phyloP scores from a whole-genome alignment of 768 basidiomycete species.

The Collybiopsis luxurians region DNA sequence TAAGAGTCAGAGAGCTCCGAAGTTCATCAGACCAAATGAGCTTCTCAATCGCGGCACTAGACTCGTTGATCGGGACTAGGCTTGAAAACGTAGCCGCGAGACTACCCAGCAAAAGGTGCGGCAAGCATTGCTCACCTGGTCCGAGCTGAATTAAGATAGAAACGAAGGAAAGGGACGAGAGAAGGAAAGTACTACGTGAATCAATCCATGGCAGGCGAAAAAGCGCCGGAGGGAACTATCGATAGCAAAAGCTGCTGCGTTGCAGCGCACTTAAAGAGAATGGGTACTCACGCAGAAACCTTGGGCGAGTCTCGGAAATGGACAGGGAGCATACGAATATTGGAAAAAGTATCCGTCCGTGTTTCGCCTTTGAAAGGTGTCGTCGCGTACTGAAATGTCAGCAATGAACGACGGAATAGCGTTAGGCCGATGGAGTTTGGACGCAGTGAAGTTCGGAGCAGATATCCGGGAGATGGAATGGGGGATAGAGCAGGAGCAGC shows the following conservation, averaged over 20 bases:
- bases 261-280: not conserved
- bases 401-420: not conserved
- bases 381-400: conserved; percentile 79
- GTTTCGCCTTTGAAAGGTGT: conserved; percentile 98
- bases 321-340: conserved; percentile 86
- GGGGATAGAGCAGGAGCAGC: not conserved
- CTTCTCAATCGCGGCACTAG: not conserved
- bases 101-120: too few relatives aligned
- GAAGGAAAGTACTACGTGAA: not conserved
- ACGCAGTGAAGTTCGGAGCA: conserved; percentile 8
- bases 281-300: conserved; percentile 60
- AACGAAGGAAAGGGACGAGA: not conserved
- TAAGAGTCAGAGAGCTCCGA: not conserved
- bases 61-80: not conserved
- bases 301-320: conserved; percentile 84
- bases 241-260: not conserved
- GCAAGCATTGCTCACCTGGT: too few relatives aligned
- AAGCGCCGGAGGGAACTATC: conserved; percentile 7
- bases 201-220: not conserved
- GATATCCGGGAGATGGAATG: not conserved
- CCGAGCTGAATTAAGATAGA: too few relatives aligned
- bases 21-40: not conserved
- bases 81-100: too few relatives aligned
- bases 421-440: conserved; percentile 5
- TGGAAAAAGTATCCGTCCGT: conserved; percentile 93